Conservation (phyloP, 2,329 filamentous ascomycete genomes). For the Venturia carpophila region DNA sequence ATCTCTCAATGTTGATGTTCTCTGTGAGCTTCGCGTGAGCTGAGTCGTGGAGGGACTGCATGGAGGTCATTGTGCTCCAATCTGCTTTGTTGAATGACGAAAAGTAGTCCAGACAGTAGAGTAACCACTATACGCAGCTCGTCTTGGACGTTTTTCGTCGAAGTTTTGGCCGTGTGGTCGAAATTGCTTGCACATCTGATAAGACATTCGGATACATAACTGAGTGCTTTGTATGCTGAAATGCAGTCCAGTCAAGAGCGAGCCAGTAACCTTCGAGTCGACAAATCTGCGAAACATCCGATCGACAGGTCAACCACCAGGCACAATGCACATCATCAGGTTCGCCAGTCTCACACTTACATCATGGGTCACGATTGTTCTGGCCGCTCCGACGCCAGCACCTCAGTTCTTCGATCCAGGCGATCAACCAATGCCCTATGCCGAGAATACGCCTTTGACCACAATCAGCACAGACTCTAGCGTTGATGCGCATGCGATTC, state of each 20-base stretch:
- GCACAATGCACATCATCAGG: not conserved
- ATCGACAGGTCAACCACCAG: not conserved
- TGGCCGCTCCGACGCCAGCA: not conserved
- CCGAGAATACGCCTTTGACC: not conserved
- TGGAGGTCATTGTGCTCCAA: not conserved
- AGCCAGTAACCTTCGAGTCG: not conserved
- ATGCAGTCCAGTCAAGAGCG: not conserved
- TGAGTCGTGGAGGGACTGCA: not conserved
- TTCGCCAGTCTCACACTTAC: not conserved
- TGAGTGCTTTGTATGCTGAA: not conserved
- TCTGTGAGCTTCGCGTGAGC: not conserved
- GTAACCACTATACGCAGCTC: not conserved
- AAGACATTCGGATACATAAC: not conserved
- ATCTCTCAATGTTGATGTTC: not conserved
- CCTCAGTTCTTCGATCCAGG: not conserved
- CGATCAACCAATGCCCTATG: not conserved
- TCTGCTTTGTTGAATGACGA: not conserved
- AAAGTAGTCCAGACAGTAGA: not conserved
- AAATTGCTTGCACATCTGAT: too few species aligned
- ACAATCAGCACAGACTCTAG: not conserved
- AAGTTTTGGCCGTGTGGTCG: not conserved
- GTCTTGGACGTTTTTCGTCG: not conserved
- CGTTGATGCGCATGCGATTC: not conserved
- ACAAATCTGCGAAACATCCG: too few species aligned
- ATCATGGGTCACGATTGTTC: not conserved